Evolutionary conservation across 2,329 filamentous ascomycete genomes (phyloP), one percentile per base, ranked within the genome.

Genomic region (Phialemonium atrogriseum): DNA sequence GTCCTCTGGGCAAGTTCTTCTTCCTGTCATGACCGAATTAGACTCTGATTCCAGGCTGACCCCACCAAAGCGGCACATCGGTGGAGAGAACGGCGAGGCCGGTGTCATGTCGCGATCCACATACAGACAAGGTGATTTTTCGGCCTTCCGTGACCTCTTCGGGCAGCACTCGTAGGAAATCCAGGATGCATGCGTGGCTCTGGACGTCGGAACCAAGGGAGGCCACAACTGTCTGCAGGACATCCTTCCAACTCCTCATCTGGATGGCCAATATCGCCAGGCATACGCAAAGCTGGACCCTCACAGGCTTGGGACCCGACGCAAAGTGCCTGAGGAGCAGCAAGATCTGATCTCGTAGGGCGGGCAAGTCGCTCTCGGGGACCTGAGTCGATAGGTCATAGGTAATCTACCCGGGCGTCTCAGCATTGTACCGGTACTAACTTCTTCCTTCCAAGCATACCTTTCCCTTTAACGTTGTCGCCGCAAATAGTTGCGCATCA

Each of bases 71-170:
- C 44, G 48, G 49, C 44, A 51, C 43, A 48, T 45, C 50, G 51
- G 53, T 45, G 41, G 41, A 41, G 43, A 43, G 43, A 36, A 43
- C 45, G 48, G 57, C 53, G 48, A 61, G 56, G 62, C 13, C 10
- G 27, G 58, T 61, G 65, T 58, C 62, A 55, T 55, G 51, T 62
- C 58, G 67, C 66, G 68, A 67, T 81, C 78, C 73, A 89, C 86
- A 68, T 91, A 94, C 88, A 77, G 86, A 88, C 65, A 98, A 74
- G 72, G 87, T 94, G 73, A 98, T 95, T 69, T 96, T 98, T 64
- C 91, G 86, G 65, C 91, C 91, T 72, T 98, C 89, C 48, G 85
- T 96, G 54, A 98, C 91, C 73, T 98, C 91, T 70, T 98, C 91
- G 35, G 91, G 91, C 44, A 98, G 78, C 50, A 98, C 88, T 59